Evolutionary conservation across 2,329 filamentous ascomycete genomes (phyloP).

Genomic region (Emergomyces africanus): DNA sequence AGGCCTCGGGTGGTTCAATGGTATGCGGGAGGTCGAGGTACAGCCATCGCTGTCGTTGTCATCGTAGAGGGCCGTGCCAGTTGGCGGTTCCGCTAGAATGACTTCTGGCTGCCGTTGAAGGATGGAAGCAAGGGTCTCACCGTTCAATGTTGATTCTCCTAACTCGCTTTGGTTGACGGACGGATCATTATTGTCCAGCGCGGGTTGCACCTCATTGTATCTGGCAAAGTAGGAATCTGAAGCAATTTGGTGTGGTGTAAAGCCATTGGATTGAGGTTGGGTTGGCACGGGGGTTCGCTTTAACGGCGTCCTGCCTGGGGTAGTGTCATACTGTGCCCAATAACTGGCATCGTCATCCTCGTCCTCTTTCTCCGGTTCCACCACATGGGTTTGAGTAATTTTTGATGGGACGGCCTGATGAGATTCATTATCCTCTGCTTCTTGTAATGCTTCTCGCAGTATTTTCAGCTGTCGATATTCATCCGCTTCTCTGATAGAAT

Average conservation of each 20-base stretch:
- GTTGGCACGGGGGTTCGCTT: conserved; percentile 23
- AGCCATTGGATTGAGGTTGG: conserved; percentile 17
- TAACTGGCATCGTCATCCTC: conserved; percentile 51
- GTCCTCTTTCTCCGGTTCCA: conserved; percentile 24
- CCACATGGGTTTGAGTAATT: background rate
- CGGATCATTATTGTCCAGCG: conserved; percentile 50
- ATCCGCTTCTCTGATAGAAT: conserved; percentile 43
- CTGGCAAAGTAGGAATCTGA: conserved; percentile 50
- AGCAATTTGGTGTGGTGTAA: conserved; percentile 18
- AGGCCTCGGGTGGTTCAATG: conserved; percentile 31
- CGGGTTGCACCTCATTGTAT: conserved; percentile 52
- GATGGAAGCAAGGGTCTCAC: conserved; percentile 35
- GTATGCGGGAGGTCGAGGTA: background rate
- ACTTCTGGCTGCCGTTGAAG: conserved; percentile 27
- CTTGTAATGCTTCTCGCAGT: conserved; percentile 24
- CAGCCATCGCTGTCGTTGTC: background rate
- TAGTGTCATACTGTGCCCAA: conserved; percentile 51
- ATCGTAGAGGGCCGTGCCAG: background rate
- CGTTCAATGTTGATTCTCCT: conserved; percentile 42
- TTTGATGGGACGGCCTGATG: conserved; percentile 5
- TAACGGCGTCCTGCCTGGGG: conserved; percentile 39
- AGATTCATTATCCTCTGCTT: conserved; percentile 12
- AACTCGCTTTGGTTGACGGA: conserved; percentile 38
- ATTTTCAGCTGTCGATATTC: conserved; percentile 28
- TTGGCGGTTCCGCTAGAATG: background rate